phyloP scores from a whole-genome alignment of 176 grass and related monocot species.

The Ampelocalamus luodianensis region DNA sequence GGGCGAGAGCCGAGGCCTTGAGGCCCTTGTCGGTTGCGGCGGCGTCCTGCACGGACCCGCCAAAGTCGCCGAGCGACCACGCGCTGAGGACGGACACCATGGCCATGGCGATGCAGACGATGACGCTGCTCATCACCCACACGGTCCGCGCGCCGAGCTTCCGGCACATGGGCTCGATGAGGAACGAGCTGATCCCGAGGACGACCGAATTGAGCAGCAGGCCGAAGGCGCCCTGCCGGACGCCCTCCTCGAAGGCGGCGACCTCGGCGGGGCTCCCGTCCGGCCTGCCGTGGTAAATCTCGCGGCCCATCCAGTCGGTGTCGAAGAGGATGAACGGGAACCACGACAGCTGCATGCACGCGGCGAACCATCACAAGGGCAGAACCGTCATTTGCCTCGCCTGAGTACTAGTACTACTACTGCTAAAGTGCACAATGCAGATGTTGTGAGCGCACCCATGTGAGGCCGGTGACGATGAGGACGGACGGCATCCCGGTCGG shows the following conservation, averaged over 20 bases:
- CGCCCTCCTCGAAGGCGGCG: constrained; percentile 57
- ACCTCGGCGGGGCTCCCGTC: constrained; percentile 50
- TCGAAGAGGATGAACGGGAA: constrained; percentile 95
- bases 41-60: constrained; percentile 53
- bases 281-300: constrained; percentile 77
- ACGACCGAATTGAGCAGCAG: constrained; percentile 82
- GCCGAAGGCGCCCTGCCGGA: constrained; percentile 80
- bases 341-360: constrained; percentile 52
- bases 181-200: constrained; percentile 62
- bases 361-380: too few relatives aligned
- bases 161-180: constrained; percentile 78
- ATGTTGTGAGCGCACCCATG: constrained; percentile 43
- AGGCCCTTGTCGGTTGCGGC: constrained; percentile 52
- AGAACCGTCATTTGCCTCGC: too few relatives aligned
- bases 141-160: constrained; percentile 55
- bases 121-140: constrained; percentile 69
- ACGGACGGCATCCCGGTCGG: constrained; percentile 72
- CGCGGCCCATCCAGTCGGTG: constrained; percentile 97
- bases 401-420: too few relatives aligned
- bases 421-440: too few relatives aligned
- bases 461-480: constrained; percentile 75
- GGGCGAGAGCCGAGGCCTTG: constrained; percentile 41
- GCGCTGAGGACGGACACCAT: constrained; percentile 53
- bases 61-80: constrained; percentile 65
- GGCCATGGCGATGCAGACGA: constrained; percentile 64